Evolutionary conservation across 2,329 filamentous ascomycete species (phyloP).

Genomic region (Alternaria sp.): DNA sequence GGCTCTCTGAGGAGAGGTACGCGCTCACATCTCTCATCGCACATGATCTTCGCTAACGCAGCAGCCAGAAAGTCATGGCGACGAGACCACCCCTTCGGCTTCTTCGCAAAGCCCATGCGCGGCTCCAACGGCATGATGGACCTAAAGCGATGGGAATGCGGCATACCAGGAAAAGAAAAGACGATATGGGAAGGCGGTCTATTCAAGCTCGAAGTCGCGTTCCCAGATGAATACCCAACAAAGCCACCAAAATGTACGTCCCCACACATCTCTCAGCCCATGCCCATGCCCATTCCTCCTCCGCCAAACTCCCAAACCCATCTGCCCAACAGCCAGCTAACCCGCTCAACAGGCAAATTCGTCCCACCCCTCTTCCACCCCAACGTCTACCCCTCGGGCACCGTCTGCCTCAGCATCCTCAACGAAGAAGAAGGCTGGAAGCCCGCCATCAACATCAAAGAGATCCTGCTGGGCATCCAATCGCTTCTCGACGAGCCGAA

Average conservation of each 20-base stretch:
- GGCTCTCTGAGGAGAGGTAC: slow-evolving; percentile 55
- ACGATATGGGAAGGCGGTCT: slow-evolving; percentile 98
- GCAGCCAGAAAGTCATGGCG: slow-evolving; percentile 89
- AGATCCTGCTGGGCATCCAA: slow-evolving; percentile 95
- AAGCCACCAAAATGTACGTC: slow-evolving; percentile 96
- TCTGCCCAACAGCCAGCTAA: background rate
- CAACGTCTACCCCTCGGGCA: slow-evolving; percentile 97
- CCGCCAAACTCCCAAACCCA: background rate
- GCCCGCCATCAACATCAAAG: slow-evolving; percentile 97
- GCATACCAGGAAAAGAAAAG: slow-evolving; percentile 93
- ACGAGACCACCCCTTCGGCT: slow-evolving; percentile 95
- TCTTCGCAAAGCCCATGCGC: slow-evolving; percentile 88
- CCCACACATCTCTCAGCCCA: background rate
- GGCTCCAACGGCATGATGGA: slow-evolving; percentile 82
- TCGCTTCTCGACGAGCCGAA: slow-evolving; percentile 96
- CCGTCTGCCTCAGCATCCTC: slow-evolving; percentile 93
- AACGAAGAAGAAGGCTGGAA: slow-evolving; percentile 99
- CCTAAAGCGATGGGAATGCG: slow-evolving; percentile 95
- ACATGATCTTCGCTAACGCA: slow-evolving; percentile 19
- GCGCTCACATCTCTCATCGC: background rate
- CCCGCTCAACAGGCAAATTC: slow-evolving; percentile 76
- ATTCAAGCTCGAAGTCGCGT: slow-evolving; percentile 91
- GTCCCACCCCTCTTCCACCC: slow-evolving; percentile 95
- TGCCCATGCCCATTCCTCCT: too few relatives aligned
- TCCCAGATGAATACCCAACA: slow-evolving; percentile 97